Evolutionary conservation across 495 filamentous ascomycete species (phyloP).

Genomic region (Penicillium waksmanii): DNA sequence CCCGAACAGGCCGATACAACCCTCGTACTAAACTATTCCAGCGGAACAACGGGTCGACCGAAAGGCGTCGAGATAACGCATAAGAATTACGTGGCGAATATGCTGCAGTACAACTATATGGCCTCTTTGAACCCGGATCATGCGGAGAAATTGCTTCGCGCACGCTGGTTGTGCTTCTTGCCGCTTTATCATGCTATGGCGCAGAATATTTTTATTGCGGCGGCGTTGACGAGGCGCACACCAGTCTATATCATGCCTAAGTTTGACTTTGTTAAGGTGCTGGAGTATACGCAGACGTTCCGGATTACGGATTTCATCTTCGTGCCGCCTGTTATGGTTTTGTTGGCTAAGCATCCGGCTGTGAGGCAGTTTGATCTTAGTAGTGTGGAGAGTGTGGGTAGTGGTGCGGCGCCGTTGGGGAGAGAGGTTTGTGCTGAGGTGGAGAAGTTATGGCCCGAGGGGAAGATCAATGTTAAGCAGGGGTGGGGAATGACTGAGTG

Average conservation of each 20-base stretch:
- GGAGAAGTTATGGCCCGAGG: conserved; percentile 58
- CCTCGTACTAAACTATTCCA: conserved; percentile 70
- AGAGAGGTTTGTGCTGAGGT: conserved; percentile 64
- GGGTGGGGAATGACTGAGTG: conserved; percentile 87
- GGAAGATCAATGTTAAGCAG: conserved; percentile 66
- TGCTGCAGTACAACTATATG: conserved; percentile 58
- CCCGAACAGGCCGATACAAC: conserved; percentile 45
- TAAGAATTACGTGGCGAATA: conserved; percentile 71
- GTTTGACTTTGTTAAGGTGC: conserved; percentile 74
- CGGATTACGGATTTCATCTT: conserved; percentile 65
- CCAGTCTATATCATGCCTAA: conserved; percentile 73
- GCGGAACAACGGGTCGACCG: conserved; percentile 80
- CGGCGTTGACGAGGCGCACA: conserved; percentile 35
- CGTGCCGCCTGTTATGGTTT: conserved; percentile 72
- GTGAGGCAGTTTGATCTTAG: conserved; percentile 70
- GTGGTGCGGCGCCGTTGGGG: conserved; percentile 68
- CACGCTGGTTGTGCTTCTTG: conserved; percentile 61
- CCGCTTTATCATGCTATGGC: conserved; percentile 75
- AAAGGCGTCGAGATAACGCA: conserved; percentile 86
- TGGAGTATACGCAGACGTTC: conserved; percentile 67
- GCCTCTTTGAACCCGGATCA: conserved; percentile 51
- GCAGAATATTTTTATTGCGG: conserved; percentile 54
- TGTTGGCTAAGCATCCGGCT: conserved; percentile 71
- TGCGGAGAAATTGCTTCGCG: conserved; percentile 32
- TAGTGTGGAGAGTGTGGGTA: conserved; percentile 57